These are phyloP conservation scores for Talaromyces ruber DNA, from an alignment of 495 filamentous ascomycete genomes.

Conservation along the genomic window DNA sequence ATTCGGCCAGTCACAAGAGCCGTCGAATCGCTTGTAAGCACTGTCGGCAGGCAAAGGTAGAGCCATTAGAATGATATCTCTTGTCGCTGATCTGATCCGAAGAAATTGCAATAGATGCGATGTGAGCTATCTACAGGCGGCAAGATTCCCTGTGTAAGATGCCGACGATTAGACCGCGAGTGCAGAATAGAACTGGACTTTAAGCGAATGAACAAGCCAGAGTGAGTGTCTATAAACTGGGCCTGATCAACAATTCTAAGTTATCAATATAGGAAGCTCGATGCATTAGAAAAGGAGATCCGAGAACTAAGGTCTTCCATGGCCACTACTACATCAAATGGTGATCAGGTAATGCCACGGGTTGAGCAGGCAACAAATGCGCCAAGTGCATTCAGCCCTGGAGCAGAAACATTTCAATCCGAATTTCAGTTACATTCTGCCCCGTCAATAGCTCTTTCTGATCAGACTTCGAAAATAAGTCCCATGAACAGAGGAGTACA, in stretches of 20 bases:
- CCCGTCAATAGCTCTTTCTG: not conserved
- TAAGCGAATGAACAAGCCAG: conserved; percentile 12
- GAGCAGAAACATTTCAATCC: not conserved
- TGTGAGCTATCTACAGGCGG: conserved; percentile 10
- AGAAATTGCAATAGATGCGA: conserved; percentile 7
- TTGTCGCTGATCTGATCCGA: not conserved
- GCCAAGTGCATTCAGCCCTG: not conserved
- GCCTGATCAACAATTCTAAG: not conserved
- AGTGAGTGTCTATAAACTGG: not conserved
- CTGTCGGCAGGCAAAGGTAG: conserved; percentile 13
- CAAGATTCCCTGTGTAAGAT: conserved; percentile 7
- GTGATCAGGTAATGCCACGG: not conserved
- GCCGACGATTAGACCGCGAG: conserved; percentile 7
- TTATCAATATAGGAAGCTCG: conserved; percentile 2
- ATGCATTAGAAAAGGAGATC: conserved; percentile 11
- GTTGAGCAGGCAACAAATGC: not conserved
- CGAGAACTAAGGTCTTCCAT: conserved; percentile 10
- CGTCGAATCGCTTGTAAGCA: conserved; percentile 10
- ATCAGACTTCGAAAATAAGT: not conserved
- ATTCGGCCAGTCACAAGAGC: not conserved
- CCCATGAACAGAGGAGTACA: not conserved
- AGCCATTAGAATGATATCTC: not conserved
- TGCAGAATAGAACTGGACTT: conserved; percentile 10
- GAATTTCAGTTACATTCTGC: not conserved
- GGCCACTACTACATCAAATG: not conserved